Base-by-base conservation (phyloP, 1,284 basidiomycete species). In the Coniferiporia weirii region DNA sequence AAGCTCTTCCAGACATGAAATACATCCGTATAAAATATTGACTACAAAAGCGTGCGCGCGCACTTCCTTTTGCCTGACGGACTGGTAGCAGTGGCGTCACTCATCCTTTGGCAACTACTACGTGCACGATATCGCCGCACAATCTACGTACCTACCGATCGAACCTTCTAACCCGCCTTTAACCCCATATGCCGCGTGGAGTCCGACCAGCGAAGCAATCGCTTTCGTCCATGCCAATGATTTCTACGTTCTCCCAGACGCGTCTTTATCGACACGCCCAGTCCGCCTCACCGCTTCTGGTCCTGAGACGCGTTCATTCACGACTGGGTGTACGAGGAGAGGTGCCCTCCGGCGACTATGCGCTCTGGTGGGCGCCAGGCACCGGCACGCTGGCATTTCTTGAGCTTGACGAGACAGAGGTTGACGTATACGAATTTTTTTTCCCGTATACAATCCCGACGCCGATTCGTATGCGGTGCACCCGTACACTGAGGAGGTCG, bases 311-410 rank as follows among this genome's bases (percentile, higher is more conserved):
- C 78, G 95, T 34, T 98, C 5, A 88, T 98, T 0, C 92, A 94
- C 0, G 94, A 97, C 71, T 98, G 96, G 93, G 94, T 96, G 5
- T 97, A 97, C 71, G 95, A 71, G 95, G 97, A 71, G 95, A 98
- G 70, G 83, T 98, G 22, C 91, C 94, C 64, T 75, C 78, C 4
- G 69, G 75, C 40, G 85, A 94, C 66, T 85, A 73, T 54, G 87
- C 94, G 0, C 76, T 96, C 6, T 98, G 94, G 94, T 98, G 93
- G 88, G 89, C 89, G 32, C 95, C 95, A 0, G 84, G 91, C 65
- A 87, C 89, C 0, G 75, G 80, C 9, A 88, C 88, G 63, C 66
- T 98, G 40, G 92, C 94, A 0, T 99, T 88, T 75, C 82, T 98
- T 45, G 76, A 83, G 13, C 85, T 93, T 61, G 93, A 99, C 72